These are phyloP conservation scores for Jacaranda mimosifolia DNA, from an alignment of 257 asterid genomes.

Conservation along the genomic window DNA sequence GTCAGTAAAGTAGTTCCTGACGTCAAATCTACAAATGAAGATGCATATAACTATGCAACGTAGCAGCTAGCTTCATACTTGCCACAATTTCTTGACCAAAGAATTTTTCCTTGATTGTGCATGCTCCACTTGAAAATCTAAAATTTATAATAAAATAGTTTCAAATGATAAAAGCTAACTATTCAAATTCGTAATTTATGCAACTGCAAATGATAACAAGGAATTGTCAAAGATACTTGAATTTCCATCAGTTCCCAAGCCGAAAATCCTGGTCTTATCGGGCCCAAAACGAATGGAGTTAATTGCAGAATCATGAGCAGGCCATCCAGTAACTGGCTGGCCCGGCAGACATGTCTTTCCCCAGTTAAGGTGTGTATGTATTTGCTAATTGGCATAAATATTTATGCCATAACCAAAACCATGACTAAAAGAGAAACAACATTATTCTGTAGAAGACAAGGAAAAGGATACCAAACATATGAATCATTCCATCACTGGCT, in stretches of 20 bases:
- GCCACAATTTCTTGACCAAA: constrained; percentile 91
- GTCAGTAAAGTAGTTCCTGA: no score
- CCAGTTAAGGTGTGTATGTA: constrained; percentile 52
- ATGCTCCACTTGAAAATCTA: constrained; percentile 98
- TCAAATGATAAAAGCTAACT: constrained; percentile 7
- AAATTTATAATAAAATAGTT: constrained; percentile 19
- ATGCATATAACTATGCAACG: no score
- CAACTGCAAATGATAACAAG: constrained; percentile 36
- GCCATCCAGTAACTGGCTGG: constrained; percentile 98
- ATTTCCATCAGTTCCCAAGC: constrained; percentile 95
- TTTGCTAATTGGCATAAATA: constrained; percentile 13
- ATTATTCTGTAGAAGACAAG: constrained; percentile 5
- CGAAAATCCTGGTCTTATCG: constrained; percentile 96
- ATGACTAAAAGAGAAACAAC: not conserved
- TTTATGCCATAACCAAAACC: constrained; percentile 5
- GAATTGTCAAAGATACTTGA: constrained; percentile 50
- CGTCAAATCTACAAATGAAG: no score
- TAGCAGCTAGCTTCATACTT: constrained; percentile 49
- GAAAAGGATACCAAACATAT: constrained; percentile 95
- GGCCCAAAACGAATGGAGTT: constrained; percentile 91
- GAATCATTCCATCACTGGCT: constrained; percentile 97
- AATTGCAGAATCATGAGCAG: constrained; percentile 94
- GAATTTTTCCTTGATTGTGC: constrained; percentile 93
- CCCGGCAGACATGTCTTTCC: constrained; percentile 95
- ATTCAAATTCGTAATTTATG: constrained; percentile 22